phyloP scores from a whole-genome alignment of 352 stramenopile species.

The Globisporangium barbulae region DNA sequence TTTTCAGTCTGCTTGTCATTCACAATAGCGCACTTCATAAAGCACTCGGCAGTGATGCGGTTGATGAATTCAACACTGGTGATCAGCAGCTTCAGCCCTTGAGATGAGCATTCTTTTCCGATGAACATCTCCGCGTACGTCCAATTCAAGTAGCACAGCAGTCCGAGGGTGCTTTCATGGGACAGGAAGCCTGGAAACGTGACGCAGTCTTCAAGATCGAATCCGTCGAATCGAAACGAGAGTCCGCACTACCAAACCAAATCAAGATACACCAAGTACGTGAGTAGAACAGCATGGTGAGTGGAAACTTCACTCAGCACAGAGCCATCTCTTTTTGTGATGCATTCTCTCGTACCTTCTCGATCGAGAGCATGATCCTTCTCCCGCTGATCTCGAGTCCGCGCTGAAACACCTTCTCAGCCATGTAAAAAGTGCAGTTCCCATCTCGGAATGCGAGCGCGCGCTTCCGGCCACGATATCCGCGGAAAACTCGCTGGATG shows the following conservation, averaged over 20 bases:
- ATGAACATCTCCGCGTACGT: conserved; percentile 38
- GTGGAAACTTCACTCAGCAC: background rate
- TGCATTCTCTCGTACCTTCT: conserved; percentile 34
- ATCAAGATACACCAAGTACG: background rate
- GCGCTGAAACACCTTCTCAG: conserved; percentile 58
- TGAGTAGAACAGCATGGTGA: background rate
- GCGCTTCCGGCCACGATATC: conserved; percentile 45
- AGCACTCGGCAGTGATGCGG: conserved; percentile 36
- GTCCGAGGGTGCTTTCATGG: conserved; percentile 35
- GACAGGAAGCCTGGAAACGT: conserved; percentile 57
- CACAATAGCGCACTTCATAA: conserved; percentile 21
- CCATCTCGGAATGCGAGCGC: conserved; percentile 61
- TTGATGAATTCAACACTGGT: conserved; percentile 33
- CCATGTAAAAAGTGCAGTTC: conserved; percentile 69
- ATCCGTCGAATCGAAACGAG: conserved; percentile 59
- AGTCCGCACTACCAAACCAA: conserved; percentile 43
- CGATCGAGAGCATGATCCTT: conserved; percentile 51
- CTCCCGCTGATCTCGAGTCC: conserved; percentile 43
- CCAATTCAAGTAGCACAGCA: conserved; percentile 66
- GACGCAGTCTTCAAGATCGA: conserved; percentile 43
- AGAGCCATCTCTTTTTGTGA: background rate
- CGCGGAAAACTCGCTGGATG: conserved; percentile 59
- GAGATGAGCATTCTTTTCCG: conserved; percentile 37
- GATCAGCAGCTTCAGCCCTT: conserved; percentile 33
- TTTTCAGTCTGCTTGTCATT: background rate